Percentiles rank a stretch among this genome's conserved stretches.
Conservation (phyloP, 1,284 basidiomycete genomes). For the Rhizopogon parksii region DNA sequence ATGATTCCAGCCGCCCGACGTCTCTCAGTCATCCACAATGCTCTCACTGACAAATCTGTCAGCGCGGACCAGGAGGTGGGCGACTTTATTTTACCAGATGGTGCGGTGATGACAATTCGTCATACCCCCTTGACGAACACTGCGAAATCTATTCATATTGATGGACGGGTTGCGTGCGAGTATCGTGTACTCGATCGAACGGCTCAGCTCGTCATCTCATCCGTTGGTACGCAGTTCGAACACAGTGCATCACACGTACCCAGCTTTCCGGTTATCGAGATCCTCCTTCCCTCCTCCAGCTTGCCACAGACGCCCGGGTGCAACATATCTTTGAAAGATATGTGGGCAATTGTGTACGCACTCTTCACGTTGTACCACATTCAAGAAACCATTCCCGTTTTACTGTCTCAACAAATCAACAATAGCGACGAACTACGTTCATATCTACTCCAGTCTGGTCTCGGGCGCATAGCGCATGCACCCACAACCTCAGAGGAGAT, state of each 20-base stretch:
- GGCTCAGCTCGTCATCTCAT: slow-evolving; percentile 22
- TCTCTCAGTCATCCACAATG: slow-evolving; percentile 12
- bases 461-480: slow-evolving; percentile 16
- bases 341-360: slow-evolving; percentile 27
- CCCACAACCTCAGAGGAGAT: slow-evolving; percentile 18
- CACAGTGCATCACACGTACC: slow-evolving; percentile 26
- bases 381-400: slow-evolving; percentile 28
- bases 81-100: slow-evolving; percentile 16
- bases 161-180: slow-evolving; percentile 11
- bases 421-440: slow-evolving; percentile 10
- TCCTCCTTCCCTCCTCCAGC: slow-evolving; percentile 10
- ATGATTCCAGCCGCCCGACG: slow-evolving; percentile 10
- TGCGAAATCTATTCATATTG: slow-evolving; percentile 7
- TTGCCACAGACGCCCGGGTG: neutral
- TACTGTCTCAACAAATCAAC: slow-evolving; percentile 15
- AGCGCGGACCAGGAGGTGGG: neutral
- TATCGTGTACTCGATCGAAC: slow-evolving; percentile 9
- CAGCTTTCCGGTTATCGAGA: slow-evolving; percentile 25
- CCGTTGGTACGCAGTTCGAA: slow-evolving; percentile 27
- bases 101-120: slow-evolving; percentile 7
- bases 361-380: slow-evolving; percentile 24
- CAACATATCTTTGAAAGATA: slow-evolving; percentile 16
- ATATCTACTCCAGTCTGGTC: slow-evolving; percentile 24
- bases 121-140: neutral
- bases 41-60: neutral